Evolutionary conservation across 129 eudicot species (phyloP).

Genomic region (Silybum marianum): DNA sequence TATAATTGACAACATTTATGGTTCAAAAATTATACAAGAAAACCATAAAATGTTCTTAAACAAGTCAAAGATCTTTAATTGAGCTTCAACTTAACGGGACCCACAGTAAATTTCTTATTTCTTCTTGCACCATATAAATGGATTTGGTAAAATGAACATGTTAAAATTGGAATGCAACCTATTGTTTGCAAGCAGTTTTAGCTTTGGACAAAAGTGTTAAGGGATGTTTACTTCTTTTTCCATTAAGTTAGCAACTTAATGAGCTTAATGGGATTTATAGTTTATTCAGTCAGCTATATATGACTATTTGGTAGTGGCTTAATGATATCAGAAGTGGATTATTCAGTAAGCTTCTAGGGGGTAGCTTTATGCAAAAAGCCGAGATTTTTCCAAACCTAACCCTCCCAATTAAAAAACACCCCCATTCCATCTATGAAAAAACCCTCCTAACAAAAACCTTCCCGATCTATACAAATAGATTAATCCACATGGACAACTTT

Average conservation of each 20-base stretch:
- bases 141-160: background rate
- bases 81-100: background rate
- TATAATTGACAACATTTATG: slow-evolving; percentile 2
- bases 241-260: background rate
- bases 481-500: too few relatives aligned
- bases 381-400: too few relatives aligned
- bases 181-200: background rate
- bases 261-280: too few relatives aligned
- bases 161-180: background rate
- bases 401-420: too few relatives aligned
- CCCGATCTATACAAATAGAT: too few relatives aligned
- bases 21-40: background rate
- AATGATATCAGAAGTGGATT: too few relatives aligned
- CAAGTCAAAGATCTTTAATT: background rate
- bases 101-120: background rate
- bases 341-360: too few relatives aligned
- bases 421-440: too few relatives aligned
- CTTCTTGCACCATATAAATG: background rate
- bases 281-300: too few relatives aligned
- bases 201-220: background rate
- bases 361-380: too few relatives aligned
- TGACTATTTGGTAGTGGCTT: too few relatives aligned
- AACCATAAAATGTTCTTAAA: background rate
- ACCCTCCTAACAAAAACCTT: too few relatives aligned
- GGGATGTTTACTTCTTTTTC: background rate